Conservation (phyloP, 345 rosid species). For the Draba incana region DNA sequence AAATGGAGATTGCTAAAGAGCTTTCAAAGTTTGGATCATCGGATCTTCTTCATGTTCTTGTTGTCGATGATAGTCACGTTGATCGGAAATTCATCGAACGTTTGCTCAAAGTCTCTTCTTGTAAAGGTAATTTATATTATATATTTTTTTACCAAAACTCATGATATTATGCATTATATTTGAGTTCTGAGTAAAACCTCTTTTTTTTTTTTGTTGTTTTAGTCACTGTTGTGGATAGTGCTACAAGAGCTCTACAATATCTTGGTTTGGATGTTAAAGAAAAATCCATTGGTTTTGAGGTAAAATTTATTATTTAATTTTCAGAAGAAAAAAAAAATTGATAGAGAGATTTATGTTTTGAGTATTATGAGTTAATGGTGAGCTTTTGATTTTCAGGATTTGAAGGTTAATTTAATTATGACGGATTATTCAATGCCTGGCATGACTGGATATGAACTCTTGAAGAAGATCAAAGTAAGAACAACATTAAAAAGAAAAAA, state of each 20-base stretch:
- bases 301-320: slow-evolving; percentile 13
- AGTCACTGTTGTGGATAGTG: slow-evolving; percentile 87
- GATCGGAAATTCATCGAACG: slow-evolving; percentile 87
- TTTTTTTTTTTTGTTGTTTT: slow-evolving; percentile 29
- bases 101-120: slow-evolving; percentile 75
- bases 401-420: slow-evolving; percentile 78
- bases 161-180: not conserved
- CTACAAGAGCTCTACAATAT: slow-evolving; percentile 71
- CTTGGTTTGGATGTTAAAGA: slow-evolving; percentile 73
- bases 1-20: slow-evolving; percentile 22
- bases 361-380: not conserved
- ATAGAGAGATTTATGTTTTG: no score
- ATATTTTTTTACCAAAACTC: not conserved
- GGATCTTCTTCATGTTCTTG: slow-evolving; percentile 75
- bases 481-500: not conserved
- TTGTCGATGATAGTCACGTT: slow-evolving; percentile 82
- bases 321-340: no score
- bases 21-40: slow-evolving; percentile 36
- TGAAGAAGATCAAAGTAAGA: slow-evolving; percentile 77
- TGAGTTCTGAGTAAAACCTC: not conserved
- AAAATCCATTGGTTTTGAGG: slow-evolving; percentile 57
- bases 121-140: slow-evolving; percentile 56
- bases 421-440: slow-evolving; percentile 90
- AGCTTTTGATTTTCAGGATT: slow-evolving; percentile 46
- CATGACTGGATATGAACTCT: slow-evolving; percentile 85